Base-by-base conservation (phyloP, 768 basidiomycete species). In the Podaxis carcinomalis region DNA sequence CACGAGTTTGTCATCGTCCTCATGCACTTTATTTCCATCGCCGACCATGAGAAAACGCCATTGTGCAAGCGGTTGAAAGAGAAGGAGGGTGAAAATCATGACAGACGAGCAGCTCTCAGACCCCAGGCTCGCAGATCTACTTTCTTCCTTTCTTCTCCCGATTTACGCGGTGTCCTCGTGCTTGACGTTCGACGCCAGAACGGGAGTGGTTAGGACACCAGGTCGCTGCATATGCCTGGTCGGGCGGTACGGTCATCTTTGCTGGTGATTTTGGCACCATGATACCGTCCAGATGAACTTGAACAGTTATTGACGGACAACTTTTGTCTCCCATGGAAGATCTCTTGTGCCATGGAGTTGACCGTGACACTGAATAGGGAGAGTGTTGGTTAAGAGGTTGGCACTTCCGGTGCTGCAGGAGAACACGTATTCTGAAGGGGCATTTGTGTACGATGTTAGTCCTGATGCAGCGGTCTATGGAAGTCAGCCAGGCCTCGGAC, bases 181-280 rank as follows among this genome's bases (percentile, higher is more conserved):
- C 72, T 72, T 4, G 76, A 78, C 59, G 62, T 35, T 51, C 67
- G 4, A 37, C 67, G 0, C 51, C 55, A 0, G 60, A 68, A 32
- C 67, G 74, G 44, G 65, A 67, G 2, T 65, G 68, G 14, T 63
- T 78, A 0, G 65, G 74, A 32, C 59, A 68, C 9, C 66, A 67
- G 37, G 62, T 79, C 40, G 72, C 74, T 25, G 67, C 68, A 49
- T 79, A 74, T 57, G 72, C 69, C 1, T 68, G 72, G 36, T 61
- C 61, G 4, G 77, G 80, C 4, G 80, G 80, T 0, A 73, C 68
- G 5, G 68, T 77, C 44, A 69, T 79, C 42, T 68, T 77, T 52
- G 71, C 67, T 5, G 70, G 68, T 40, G 55, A 64, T 9, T 74
- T 77, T 65, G 58, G 67, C 59, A 46, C 36, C 11, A 62, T 62